Evolutionary conservation across 1,139 yeast species (phyloP), one percentile per base, ranked within the genome.

Genomic region (Hyphopichia wangnamkhiaoensis): DNA sequence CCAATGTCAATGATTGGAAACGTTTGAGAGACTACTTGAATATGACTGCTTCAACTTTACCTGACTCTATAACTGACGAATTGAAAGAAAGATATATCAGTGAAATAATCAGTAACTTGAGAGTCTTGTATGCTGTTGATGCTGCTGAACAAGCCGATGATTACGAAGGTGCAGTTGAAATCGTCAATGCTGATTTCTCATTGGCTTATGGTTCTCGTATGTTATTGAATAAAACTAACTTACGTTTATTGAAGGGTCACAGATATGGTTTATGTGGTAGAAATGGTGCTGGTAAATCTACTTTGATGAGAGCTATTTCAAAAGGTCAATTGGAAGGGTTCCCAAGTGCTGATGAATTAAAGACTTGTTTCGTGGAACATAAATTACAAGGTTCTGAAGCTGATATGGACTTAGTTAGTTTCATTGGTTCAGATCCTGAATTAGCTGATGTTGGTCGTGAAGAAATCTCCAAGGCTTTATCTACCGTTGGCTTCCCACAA

Each of bases 211-310:
- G 98, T 67, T 87, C 96, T 31, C 84, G 98, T 68, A 93, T 93
- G 97, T 78, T 93, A 54, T 74, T 93, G 55, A 93, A 91, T 76
- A 91, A 93, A 68, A 91, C 98, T 40, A 84, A 76, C 47, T 71
- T 93, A 59, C 79, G 96, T 58, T 76, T 93, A 45, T 74, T 87
- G 56, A 90, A 91, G 71, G 98, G 98, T 53, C 97, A 88, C 66
- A 81, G 98, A 64, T 93, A 93, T 59, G 98, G 98, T 71, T 79
- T 93, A 48, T 90, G 97, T 74, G 98, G 98, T 58, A 81, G 98
- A 68, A 93, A 93, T 63, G 98, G 98, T 78, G 97, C 97, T 43
- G 98, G 98, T 72, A 93, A 93, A 66, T 89, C 97, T 14, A 93
- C 98, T 15, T 74, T 93, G 57, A 91, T 93, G 98, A 80, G 98